phyloP scores from a whole-genome alignment of 2,329 filamentous ascomycete species.

The Ascocoryne sarcoides region DNA sequence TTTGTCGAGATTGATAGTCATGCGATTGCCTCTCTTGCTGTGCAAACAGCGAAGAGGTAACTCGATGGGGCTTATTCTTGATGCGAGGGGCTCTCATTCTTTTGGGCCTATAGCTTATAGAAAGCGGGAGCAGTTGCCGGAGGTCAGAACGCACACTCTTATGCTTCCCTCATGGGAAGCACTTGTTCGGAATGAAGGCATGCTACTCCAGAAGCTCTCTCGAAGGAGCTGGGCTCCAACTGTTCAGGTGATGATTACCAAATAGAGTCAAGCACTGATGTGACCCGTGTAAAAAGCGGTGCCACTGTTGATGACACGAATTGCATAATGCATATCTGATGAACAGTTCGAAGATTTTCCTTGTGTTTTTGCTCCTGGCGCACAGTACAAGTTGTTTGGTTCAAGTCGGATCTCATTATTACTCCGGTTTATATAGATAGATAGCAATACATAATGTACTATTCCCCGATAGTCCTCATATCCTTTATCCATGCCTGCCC shows the following conservation, averaged over 20 bases:
- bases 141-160: constrained; percentile 20
- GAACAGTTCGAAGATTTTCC: constrained; percentile 21
- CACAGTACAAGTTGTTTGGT: no score
- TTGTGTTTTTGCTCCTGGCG: constrained; percentile 5
- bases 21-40: constrained; percentile 72
- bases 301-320: constrained; percentile 36
- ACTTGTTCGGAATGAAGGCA: constrained; percentile 23
- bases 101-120: constrained; percentile 45
- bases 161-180: constrained; percentile 28
- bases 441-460: no score
- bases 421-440: no score
- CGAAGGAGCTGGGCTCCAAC: constrained; percentile 56
- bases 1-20: constrained; percentile 97
- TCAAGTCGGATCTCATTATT: no score
- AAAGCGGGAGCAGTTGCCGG: constrained; percentile 35
- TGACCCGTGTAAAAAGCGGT: constrained; percentile 34
- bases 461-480: no score
- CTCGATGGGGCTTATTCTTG: constrained; percentile 99
- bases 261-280: constrained; percentile 99
- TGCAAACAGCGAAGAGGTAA: constrained; percentile 53
- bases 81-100: constrained; percentile 68
- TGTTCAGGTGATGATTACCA: constrained; percentile 80
- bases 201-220: constrained; percentile 48
- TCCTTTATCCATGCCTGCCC: no score
- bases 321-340: constrained; percentile 45